Percentiles rank a stretch among this genome's conserved stretches.
These are phyloP conservation scores for Thozetella sp. DNA, from an alignment of 495 filamentous ascomycete species.

Conservation along the genomic window DNA sequence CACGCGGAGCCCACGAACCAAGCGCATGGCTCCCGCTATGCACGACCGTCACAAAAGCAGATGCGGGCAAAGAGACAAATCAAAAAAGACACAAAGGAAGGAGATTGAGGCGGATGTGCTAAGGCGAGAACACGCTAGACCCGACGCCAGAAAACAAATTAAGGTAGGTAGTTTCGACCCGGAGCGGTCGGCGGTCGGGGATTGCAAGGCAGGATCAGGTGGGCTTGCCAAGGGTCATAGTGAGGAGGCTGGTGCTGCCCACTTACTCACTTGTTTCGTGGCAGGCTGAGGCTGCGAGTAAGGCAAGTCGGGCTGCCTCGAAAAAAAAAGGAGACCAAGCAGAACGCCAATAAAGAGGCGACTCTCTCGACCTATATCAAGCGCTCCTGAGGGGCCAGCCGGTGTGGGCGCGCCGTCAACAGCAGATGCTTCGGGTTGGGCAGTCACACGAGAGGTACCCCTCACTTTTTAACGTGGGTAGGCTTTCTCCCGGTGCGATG, in stretches of 20 bases:
- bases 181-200: no score
- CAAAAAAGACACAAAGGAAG: no score
- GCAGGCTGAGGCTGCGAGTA: constrained; percentile 11
- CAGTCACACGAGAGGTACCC: neutral
- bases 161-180: no score
- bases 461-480: no score
- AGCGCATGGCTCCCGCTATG: neutral
- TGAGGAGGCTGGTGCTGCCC: neutral
- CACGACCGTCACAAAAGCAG: no score
- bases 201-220: neutral
- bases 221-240: neutral
- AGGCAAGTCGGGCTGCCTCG: constrained; percentile 16
- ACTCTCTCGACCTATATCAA: constrained; percentile 4
- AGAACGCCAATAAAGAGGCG: constrained; percentile 21
- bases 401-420: neutral
- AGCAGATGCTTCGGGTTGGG: neutral
- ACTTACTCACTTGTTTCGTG: constrained; percentile 17
- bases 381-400: neutral
- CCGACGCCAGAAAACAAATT: no score
- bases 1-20: neutral
- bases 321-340: constrained; percentile 2
- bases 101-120: no score
- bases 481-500: no score
- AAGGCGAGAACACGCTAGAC: no score
- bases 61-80: no score